Base-by-base conservation (phyloP, 2,329 filamentous ascomycete genomes). In the Penicillium psychrosexuale region DNA sequence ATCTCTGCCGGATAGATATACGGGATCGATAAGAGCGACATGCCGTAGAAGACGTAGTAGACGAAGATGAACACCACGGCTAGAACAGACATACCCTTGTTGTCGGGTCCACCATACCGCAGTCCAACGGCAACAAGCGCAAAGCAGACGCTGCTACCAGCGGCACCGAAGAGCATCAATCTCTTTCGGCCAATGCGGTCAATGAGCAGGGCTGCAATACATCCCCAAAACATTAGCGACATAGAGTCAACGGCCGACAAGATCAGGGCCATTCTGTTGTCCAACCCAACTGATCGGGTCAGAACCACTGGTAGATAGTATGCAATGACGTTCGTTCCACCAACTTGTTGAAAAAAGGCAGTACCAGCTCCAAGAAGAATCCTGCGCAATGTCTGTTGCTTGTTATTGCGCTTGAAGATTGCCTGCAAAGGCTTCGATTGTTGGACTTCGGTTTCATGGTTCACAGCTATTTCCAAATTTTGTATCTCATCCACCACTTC, bases 141-240 rank as follows among this genome's bases (percentile, higher is more conserved):
- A 70, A 75, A 79, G 60, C 75, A 80, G n/a, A 74, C 74, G 1
- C 71, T 74, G 56, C 74, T 77, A 12, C 73, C 77, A 4, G 68
- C 68, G 46, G 75, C 74, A 5, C 72, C 74, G 27, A 58, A 63
- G 68, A 79, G 76, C 75, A 79, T 75, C 37, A 79, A 69, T 55
- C 68, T 71, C n/a, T 73, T 67, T 8, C 77, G 69, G 9, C 76
- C 77, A 44, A 72, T 75, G 13, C 73, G 65, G 49, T 79, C 77
- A 52, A 79, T 77, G n/a, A 77, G 69, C 44, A 78, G 74, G 56
- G 73, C 74, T 7, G 76, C 72, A 17, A 75, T 47, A 37, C 67
- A 31, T 15, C 42, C 51, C 47, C 56, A 61, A 47, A 64, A 47
- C 36, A 61, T 60, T 5, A 53, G 45, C 1, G 47, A 50, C 17